Base-by-base conservation (phyloP, 768 basidiomycete genomes). In the Pilatotrama ljubarskyi region DNA sequence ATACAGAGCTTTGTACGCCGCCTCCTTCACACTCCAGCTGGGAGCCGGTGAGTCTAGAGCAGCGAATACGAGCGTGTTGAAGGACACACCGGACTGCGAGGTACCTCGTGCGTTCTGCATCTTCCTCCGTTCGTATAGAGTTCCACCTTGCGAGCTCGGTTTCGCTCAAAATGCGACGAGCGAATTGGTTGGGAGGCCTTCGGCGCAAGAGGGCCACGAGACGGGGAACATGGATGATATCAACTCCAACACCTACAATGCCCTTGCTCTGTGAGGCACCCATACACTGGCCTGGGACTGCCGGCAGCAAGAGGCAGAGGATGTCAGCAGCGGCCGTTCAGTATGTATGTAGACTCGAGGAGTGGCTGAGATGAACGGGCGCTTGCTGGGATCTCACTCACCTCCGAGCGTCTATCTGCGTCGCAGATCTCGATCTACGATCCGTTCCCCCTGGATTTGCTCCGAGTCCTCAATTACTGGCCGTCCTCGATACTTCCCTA, bases 11-110 rank as follows among this genome's bases (percentile, higher is more conserved):
- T 95, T 95, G 76, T 93, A 95, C 0, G 86, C 85, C 0, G 93
- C 90, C 72, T 95, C 93, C 66, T 95, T 95, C 18, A 90, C 81
- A 32, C 84, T 78, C 90, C 91, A 95, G 15, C 92, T 94, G 65
- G 3, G 7, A 11, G 25, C 18, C 1, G 4, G 17, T 15, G 22
- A 48, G 26, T 22, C 7, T 46, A 11, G 32, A 3, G n/a, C 18
- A 11, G 2, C 3, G 25, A 15, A 2, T 9, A 6, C 2, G 29
- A 29, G 15, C 29, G 22, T 25, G 8, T 18, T n/a, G n/a, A n/a
- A n/a, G n/a, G n/a, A n/a, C 83, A 20, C 69, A 92, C 92, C 92
- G 82, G 38, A 93, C 88, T 32, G 85, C 87, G 18, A 94, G 75
- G 68, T 85, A 93, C 14, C 76, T 80, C 6, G 74, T 73, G 35